These are phyloP conservation scores for Penicillium sp. DNA, from an alignment of 2,329 filamentous ascomycete species.

Conservation along the genomic window DNA sequence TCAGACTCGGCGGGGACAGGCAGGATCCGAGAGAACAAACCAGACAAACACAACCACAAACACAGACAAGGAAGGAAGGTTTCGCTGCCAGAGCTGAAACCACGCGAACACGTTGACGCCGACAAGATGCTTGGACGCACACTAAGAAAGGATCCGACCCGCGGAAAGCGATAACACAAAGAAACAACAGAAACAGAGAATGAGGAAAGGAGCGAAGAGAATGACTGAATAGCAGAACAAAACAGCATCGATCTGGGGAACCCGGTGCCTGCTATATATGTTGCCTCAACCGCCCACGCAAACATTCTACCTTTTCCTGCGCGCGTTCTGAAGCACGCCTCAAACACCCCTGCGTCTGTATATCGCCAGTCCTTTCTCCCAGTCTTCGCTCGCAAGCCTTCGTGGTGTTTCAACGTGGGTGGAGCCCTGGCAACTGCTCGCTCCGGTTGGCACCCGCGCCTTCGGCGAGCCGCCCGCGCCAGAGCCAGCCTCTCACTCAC, in stretches of 20 bases:
- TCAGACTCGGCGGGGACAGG: background rate
- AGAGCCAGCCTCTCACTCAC: background rate
- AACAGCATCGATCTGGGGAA: background rate
- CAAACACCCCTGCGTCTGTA: conserved; percentile 8
- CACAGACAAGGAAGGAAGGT: no score
- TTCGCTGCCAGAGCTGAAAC: conserved; percentile 8
- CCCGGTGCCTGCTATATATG: conserved; percentile 3
- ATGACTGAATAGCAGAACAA: conserved; percentile 1
- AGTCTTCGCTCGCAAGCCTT: background rate
- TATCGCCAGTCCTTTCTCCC: conserved; percentile 5
- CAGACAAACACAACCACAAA: background rate
- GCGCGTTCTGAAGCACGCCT: conserved; percentile 17
- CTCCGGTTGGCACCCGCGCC: conserved; percentile 9
- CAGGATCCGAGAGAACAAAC: background rate
- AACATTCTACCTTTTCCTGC: conserved; percentile 1
- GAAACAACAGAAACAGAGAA: background rate
- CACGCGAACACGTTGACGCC: background rate
- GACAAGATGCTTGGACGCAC: background rate
- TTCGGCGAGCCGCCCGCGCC: conserved; percentile 7
- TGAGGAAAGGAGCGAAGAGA: background rate
- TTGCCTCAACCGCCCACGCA: conserved; percentile 7
- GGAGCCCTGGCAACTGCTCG: background rate
- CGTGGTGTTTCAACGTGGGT: conserved; percentile 10
- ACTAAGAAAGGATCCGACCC: conserved; percentile 3
- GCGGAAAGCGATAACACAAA: background rate